These are phyloP conservation scores for Rhizoclosmatium globosum DNA, from an alignment of 192 early-diverging fungal genomes.

Conservation along the genomic window DNA sequence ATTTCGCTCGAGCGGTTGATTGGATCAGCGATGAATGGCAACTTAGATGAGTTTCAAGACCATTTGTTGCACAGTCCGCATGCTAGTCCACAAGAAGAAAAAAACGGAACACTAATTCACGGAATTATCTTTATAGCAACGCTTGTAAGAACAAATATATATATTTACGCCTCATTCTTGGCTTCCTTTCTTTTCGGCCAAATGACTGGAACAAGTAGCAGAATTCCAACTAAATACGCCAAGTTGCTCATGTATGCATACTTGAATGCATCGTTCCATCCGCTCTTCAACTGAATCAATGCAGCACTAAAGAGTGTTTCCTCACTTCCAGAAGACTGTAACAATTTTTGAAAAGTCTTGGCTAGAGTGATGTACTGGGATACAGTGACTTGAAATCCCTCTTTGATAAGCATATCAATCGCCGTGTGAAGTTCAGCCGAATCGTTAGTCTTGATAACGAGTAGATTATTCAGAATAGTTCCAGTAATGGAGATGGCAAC, in stretches of 20 bases:
- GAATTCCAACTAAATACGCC: constrained; percentile 46
- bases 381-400: neutral
- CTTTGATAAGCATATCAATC: neutral
- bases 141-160: too few relatives aligned
- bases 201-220: constrained; percentile 3
- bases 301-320: neutral
- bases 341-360: neutral
- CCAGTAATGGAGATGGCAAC: constrained; percentile 45
- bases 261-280: constrained; percentile 30
- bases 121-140: too few relatives aligned
- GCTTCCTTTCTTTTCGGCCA: neutral
- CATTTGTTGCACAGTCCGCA: too few relatives aligned
- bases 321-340: neutral
- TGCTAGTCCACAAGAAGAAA: too few relatives aligned
- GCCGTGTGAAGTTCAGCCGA: too few relatives aligned
- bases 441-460: neutral
- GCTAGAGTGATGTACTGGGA: neutral
- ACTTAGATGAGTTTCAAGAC: too few relatives aligned
- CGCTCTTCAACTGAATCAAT: constrained; percentile 26
- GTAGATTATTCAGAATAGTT: constrained; percentile 39
- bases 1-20: too few relatives aligned
- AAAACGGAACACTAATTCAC: too few relatives aligned
- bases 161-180: too few relatives aligned
- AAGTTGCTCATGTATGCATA: constrained; percentile 18
- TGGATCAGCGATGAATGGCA: too few relatives aligned